Evolutionary conservation across 495 filamentous ascomycete species (phyloP).

Genomic region (Lepraria neglecta): DNA sequence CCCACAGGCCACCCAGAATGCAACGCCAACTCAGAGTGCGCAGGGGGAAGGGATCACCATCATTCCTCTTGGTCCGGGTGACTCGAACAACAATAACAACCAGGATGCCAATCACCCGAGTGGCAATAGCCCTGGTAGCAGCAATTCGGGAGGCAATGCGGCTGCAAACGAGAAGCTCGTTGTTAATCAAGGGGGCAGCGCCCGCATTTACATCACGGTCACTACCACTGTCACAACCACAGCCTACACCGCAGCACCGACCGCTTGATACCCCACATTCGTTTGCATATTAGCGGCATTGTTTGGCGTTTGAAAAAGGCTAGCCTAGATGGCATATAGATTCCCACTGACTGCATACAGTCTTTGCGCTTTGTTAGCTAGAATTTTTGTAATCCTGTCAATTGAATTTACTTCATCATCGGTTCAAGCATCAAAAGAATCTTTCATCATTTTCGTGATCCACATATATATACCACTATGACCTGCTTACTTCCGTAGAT

Average conservation of each 20-base stretch:
- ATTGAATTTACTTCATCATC: too few species aligned
- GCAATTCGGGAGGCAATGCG: background rate
- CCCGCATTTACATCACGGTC: slow-evolving; percentile 15
- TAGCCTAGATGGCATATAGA: background rate
- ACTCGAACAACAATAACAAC: background rate
- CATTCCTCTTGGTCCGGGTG: background rate
- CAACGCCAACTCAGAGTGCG: background rate
- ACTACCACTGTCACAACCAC: slow-evolving; percentile 20
- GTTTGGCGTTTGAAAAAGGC: slow-evolving; percentile 9
- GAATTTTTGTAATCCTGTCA: too few species aligned
- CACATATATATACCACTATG: too few species aligned
- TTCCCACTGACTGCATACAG: too few species aligned
- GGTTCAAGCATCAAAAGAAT: too few species aligned
- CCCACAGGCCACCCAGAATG: slow-evolving; percentile 10
- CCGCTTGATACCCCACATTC: slow-evolving; percentile 1
- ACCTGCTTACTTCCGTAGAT: too few species aligned
- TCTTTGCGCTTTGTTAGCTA: too few species aligned
- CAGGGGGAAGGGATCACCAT: background rate
- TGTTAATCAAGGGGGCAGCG: background rate
- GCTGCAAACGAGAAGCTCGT: slow-evolving; percentile 9
- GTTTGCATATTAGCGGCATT: slow-evolving; percentile 17
- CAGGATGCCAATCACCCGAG: background rate
- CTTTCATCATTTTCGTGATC: too few species aligned
- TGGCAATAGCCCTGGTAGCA: background rate
- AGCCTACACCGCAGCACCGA: background rate